These are phyloP conservation scores for Aspergillus diversus DNA, from an alignment of 495 filamentous ascomycete species.

Conservation along the genomic window DNA sequence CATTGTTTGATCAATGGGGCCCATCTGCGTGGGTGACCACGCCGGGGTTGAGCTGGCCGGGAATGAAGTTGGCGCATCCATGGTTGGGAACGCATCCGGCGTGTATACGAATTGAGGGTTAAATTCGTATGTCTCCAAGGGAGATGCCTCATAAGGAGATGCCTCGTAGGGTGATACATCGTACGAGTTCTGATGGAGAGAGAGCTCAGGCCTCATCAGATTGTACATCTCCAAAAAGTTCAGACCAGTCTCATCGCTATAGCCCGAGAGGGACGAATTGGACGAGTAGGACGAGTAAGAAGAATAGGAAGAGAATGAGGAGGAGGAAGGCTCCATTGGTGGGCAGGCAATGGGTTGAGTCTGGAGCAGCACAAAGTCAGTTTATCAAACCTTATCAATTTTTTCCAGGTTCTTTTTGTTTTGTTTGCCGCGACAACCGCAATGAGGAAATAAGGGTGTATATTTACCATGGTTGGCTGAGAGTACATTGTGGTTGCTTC, in stretches of 20 bases:
- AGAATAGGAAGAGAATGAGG: slow-evolving; percentile 23
- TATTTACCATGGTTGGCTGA: slow-evolving; percentile 16
- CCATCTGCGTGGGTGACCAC: slow-evolving; percentile 20
- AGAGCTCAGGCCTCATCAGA: slow-evolving; percentile 30
- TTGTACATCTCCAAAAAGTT: slow-evolving; percentile 34
- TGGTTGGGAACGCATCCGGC: slow-evolving; percentile 16
- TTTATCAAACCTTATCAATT: too few species aligned
- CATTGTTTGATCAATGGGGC: slow-evolving; percentile 11
- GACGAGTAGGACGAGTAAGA: slow-evolving; percentile 15
- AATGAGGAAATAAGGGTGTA: neutral
- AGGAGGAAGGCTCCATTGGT: slow-evolving; percentile 31
- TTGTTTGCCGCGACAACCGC: too few species aligned
- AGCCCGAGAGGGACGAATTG: slow-evolving; percentile 26
- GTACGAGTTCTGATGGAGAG: slow-evolving; percentile 10
- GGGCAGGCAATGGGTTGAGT: slow-evolving; percentile 23
- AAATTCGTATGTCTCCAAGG: slow-evolving; percentile 21
- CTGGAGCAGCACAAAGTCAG: neutral
- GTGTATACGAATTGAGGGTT: slow-evolving; percentile 23
- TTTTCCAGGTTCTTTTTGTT: too few species aligned
- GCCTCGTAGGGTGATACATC: slow-evolving; percentile 20
- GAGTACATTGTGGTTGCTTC: slow-evolving; percentile 14
- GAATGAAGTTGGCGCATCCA: slow-evolving; percentile 19
- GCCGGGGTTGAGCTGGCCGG: slow-evolving; percentile 14
- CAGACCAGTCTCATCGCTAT: slow-evolving; percentile 32
- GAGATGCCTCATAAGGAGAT: slow-evolving; percentile 21